A percentile compares a stretch with the other conserved stretches of the same genome.
Evolutionary conservation across 148 eudicot genomes (phyloP).

Genomic region (Amaranthus cruentus): DNA sequence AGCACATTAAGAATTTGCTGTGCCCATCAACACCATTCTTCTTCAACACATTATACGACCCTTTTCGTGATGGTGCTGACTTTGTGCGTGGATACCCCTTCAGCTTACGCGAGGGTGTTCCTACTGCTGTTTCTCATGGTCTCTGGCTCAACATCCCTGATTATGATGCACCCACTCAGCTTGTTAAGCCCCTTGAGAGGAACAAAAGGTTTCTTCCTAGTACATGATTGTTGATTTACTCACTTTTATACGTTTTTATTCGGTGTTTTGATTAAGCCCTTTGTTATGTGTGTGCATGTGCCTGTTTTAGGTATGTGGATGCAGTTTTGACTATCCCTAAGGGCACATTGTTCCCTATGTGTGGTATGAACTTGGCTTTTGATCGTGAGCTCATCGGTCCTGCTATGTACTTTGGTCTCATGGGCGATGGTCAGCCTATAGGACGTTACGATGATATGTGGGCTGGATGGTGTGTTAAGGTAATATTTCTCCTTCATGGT

Average conservation of each 20-base stretch:
- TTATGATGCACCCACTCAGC: conserved; percentile 71
- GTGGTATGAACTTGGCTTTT: conserved; percentile 65
- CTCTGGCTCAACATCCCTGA: conserved; percentile 72
- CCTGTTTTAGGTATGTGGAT: conserved; percentile 47
- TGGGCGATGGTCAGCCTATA: conserved; percentile 73
- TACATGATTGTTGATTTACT: too few relatives aligned
- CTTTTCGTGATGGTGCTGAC: conserved; percentile 60
- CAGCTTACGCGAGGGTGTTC: conserved; percentile 54
- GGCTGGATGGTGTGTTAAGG: conserved; percentile 69
- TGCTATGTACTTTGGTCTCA: conserved; percentile 71
- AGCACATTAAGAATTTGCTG: conserved; percentile 58
- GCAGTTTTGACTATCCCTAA: conserved; percentile 57
- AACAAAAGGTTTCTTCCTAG: conserved; percentile 35
- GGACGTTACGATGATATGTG: conserved; percentile 73
- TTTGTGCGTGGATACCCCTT: conserved; percentile 73
- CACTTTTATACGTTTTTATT: not conserved
- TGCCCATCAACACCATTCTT: conserved; percentile 60
- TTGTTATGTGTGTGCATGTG: not conserved
- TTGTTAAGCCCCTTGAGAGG: conserved; percentile 66
- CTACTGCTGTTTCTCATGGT: conserved; percentile 64
- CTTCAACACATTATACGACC: conserved; percentile 67
- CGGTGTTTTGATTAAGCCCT: not conserved
- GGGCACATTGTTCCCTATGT: conserved; percentile 65
- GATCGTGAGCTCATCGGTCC: conserved; percentile 66
- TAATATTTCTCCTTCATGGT: not conserved